Evolutionary conservation across 768 basidiomycete genomes (phyloP).

Genomic region (Hericium rajendrae): DNA sequence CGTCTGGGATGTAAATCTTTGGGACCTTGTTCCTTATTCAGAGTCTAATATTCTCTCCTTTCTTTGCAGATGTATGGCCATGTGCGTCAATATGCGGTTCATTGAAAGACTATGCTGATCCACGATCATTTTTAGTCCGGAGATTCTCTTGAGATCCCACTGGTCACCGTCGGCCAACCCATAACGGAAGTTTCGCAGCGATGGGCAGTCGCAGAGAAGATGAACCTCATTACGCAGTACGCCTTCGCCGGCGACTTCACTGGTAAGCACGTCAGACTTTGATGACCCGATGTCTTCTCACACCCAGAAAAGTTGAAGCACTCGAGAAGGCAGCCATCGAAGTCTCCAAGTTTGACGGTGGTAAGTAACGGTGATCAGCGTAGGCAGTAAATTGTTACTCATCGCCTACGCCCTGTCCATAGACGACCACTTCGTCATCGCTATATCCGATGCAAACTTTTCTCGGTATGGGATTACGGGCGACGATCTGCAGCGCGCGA

Average conservation of each 20-base stretch:
- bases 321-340: slow-evolving; percentile 54
- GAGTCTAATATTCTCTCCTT: not conserved
- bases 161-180: slow-evolving; percentile 41
- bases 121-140: slow-evolving; percentile 36
- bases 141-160: slow-evolving; percentile 45
- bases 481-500: slow-evolving; percentile 45
- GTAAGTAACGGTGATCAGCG: slow-evolving; percentile 21
- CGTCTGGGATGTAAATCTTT: slow-evolving; percentile 58
- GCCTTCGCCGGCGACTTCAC: slow-evolving; percentile 62
- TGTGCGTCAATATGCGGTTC: slow-evolving; percentile 28
- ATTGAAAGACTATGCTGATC: too few species aligned
- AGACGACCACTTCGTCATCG: slow-evolving; percentile 69
- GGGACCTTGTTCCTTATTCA: not conserved
- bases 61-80: slow-evolving; percentile 50
- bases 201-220: slow-evolving; percentile 63
- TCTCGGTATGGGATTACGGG: slow-evolving; percentile 51
- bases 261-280: slow-evolving; percentile 23
- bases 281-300: not conserved
- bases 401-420: not conserved
- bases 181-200: slow-evolving; percentile 46
- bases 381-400: not conserved
- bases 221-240: slow-evolving; percentile 59
- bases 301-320: slow-evolving; percentile 40
- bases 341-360: slow-evolving; percentile 52
- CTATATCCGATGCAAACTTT: slow-evolving; percentile 66